Evolutionary conservation across 192 early-diverging fungal genomes (phyloP).

Genomic region (Coemansia brasiliensis): DNA sequence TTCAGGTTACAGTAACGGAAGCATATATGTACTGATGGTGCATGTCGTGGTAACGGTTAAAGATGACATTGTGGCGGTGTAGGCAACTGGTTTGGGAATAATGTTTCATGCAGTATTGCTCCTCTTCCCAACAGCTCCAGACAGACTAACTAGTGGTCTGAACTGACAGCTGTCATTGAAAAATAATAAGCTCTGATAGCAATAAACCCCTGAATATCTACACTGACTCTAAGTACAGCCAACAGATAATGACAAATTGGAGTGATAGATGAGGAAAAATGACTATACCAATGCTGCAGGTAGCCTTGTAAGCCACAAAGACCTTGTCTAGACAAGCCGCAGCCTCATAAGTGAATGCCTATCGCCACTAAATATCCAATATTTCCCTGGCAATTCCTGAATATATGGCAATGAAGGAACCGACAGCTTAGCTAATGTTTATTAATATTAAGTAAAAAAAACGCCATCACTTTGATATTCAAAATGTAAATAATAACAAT

Average conservation of each 20-base stretch:
- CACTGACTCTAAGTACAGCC: conserved; percentile 27
- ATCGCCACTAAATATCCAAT: conserved; percentile 25
- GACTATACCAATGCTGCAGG: conserved; percentile 6
- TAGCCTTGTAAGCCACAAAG: conserved; percentile 8
- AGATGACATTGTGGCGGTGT: conserved; percentile 48
- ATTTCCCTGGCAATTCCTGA: neutral
- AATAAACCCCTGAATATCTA: conserved; percentile 10
- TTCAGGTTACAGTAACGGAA: neutral
- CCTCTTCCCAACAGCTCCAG: conserved; percentile 22
- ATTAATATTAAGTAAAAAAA: no score
- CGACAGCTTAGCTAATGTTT: no score
- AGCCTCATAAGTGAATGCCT: conserved; percentile 1
- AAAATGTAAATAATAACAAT: no score
- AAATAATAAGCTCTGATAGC: conserved; percentile 6
- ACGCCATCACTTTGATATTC: no score
- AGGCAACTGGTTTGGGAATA: conserved; percentile 56
- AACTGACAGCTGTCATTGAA: conserved; percentile 25
- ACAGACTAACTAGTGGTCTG: conserved; percentile 38
- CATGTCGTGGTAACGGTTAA: conserved; percentile 54
- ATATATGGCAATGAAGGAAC: no score
- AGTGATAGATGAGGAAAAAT: conserved; percentile 21
- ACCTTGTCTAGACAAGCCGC: conserved; percentile 11
- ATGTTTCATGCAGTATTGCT: conserved; percentile 55
- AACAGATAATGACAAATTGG: conserved; percentile 24
- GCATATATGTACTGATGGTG: conserved; percentile 57